A percentile compares a stretch with the other conserved stretches of the same genome.
These are phyloP conservation scores for Musa schizocarpa DNA, from an alignment of 176 grass and related monocot species.

Conservation along the genomic window DNA sequence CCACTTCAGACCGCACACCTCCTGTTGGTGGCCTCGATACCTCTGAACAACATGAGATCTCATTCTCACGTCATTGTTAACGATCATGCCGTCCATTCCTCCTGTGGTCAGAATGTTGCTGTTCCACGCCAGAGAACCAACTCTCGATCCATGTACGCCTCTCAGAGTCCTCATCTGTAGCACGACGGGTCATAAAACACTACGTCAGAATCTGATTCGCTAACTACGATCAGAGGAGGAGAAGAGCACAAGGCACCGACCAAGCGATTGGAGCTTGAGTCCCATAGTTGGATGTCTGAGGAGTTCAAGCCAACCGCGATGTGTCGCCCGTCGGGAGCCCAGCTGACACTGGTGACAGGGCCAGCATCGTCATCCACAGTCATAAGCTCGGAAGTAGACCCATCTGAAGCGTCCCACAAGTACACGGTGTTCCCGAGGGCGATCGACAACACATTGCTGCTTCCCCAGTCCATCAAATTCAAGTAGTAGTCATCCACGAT, in stretches of 20 bases:
- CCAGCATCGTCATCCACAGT: not conserved
- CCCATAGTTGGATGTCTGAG: constrained; percentile 2
- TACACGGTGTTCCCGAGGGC: not conserved
- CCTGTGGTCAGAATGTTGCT: not conserved
- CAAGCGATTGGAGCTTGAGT: not conserved
- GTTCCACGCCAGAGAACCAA: constrained; percentile 25
- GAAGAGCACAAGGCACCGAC: not conserved
- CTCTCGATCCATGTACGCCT: constrained; percentile 35
- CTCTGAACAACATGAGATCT: not conserved
- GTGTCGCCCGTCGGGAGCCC: constrained; percentile 4
- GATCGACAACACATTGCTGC: constrained; percentile 3
- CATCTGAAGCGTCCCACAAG: constrained; percentile 4
- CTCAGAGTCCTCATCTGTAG: constrained; percentile 48
- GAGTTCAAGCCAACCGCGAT: constrained; percentile 4
- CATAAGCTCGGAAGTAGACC: not conserved
- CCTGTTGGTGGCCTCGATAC: not conserved
- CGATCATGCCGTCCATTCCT: not conserved
- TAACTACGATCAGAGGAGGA: not conserved
- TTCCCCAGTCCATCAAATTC: constrained; percentile 19
- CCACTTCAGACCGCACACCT: constrained; percentile 4
- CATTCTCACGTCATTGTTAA: not conserved
- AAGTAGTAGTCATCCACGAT: constrained; percentile 16
- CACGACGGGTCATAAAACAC: not conserved
- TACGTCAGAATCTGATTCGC: not conserved
- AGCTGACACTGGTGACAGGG: constrained; percentile 1